These are phyloP conservation scores for Narthecium ossifragum DNA, from an alignment of 106 monocot genomes.

Conservation along the genomic window DNA sequence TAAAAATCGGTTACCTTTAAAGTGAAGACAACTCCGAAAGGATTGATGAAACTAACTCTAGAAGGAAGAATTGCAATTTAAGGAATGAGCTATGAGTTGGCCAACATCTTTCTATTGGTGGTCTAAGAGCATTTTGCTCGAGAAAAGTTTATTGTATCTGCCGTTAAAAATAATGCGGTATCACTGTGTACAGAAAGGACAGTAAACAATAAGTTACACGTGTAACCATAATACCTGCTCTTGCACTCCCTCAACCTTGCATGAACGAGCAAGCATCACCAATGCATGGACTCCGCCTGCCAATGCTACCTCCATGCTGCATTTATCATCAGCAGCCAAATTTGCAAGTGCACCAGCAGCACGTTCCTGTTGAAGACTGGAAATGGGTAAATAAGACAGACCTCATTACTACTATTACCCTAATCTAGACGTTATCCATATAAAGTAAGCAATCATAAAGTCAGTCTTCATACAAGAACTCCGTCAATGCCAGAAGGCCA, in stretches of 20 bases:
- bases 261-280: slow-evolving; percentile 84
- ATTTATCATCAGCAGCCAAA: slow-evolving; percentile 96
- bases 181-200: too few species aligned
- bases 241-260: slow-evolving; percentile 94
- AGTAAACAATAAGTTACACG: too few species aligned
- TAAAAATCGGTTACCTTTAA: too few species aligned
- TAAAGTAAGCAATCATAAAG: not conserved
- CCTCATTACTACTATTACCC: not conserved
- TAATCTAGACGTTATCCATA: not conserved
- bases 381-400: not conserved
- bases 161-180: too few species aligned
- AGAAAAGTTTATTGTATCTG: too few species aligned
- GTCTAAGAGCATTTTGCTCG: too few species aligned
- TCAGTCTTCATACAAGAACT: slow-evolving; percentile 68
- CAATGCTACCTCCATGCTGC: slow-evolving; percentile 84
- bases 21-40: too few species aligned
- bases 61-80: too few species aligned
- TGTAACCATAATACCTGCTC: slow-evolving; percentile 89
- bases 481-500: slow-evolving; percentile 85
- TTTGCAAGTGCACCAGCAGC: slow-evolving; percentile 99
- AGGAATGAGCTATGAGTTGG: too few species aligned
- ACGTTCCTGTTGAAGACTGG: slow-evolving; percentile 62
- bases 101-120: too few species aligned
- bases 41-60: too few species aligned
- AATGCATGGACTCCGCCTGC: slow-evolving; percentile 93